Conservation (phyloP, 2,329 filamentous ascomycete species). For the Paraphaeosphaeria minitans region DNA sequence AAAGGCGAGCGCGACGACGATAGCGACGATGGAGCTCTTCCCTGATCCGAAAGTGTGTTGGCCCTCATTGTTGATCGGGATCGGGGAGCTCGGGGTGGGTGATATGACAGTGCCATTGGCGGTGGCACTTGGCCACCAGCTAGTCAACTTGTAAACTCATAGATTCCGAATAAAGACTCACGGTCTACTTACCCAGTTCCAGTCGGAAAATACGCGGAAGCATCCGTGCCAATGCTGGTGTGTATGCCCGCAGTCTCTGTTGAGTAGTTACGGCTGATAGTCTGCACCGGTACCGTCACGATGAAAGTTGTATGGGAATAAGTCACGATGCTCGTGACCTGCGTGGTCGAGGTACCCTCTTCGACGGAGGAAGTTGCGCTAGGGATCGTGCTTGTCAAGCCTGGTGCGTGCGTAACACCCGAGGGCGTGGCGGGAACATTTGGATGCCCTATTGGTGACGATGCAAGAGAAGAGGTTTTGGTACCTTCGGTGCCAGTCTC, state of each 20-base stretch:
- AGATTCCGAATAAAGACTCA: not conserved
- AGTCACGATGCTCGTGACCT: slow-evolving; percentile 33
- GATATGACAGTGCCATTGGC: slow-evolving; percentile 29
- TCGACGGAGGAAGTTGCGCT: slow-evolving; percentile 15
- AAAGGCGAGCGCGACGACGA: slow-evolving; percentile 34
- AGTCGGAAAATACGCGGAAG: slow-evolving; percentile 25
- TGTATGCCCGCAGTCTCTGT: slow-evolving; percentile 23
- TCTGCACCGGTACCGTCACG: slow-evolving; percentile 20
- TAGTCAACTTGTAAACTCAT: not conserved
- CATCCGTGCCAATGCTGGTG: slow-evolving; percentile 26
- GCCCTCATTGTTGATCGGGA: slow-evolving; percentile 30
- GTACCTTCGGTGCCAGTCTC: not conserved
- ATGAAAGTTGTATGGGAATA: slow-evolving; percentile 23
- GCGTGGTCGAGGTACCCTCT: slow-evolving; percentile 25
- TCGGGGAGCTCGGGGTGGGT: slow-evolving; percentile 30
- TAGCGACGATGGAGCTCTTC: slow-evolving; percentile 33
- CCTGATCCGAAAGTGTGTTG: slow-evolving; percentile 24
- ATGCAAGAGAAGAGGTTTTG: not conserved
- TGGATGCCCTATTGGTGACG: not conserved
- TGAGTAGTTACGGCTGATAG: slow-evolving; percentile 10
- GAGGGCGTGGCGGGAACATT: not conserved
- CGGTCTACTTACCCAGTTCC: slow-evolving; percentile 33
- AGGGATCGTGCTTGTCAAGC: not conserved
- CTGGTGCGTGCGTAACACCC: not conserved
- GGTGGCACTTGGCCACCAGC: slow-evolving; percentile 1